Percentiles rank a stretch among this genome's conserved stretches.
phyloP scores from a whole-genome alignment of 176 grass and related monocot species.

The Phoenix roebelenii region DNA sequence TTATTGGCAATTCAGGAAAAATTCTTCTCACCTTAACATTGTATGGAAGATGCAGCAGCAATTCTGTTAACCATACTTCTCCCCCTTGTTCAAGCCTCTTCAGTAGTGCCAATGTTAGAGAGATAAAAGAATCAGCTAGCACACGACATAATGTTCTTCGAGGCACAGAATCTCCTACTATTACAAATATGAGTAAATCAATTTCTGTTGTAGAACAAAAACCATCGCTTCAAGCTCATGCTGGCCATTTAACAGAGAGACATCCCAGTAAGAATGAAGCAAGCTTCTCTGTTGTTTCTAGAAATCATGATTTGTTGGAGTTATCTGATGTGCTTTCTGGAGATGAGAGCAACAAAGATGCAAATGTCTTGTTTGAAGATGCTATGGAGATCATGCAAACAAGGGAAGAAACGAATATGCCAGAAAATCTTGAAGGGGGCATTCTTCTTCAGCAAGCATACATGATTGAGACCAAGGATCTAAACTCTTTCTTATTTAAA shows the following conservation, averaged over 20 bases:
- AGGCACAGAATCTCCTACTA: conserved; percentile 19
- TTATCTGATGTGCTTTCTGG: conserved; percentile 3
- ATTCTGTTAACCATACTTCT: conserved; percentile 14
- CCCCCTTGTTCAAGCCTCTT: conserved; percentile 25
- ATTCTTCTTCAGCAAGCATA: conserved; percentile 54
- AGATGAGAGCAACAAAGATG: conserved; percentile 10
- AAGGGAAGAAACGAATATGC: conserved; percentile 31
- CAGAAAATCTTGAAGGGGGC: conserved; percentile 42
- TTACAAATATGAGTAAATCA: neutral
- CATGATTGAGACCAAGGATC: conserved; percentile 45
- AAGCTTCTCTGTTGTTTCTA: conserved; percentile 16
- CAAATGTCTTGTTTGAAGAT: conserved; percentile 50
- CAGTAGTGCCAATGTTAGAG: conserved; percentile 18
- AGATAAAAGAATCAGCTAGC: conserved; percentile 1
- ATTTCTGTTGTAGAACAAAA: conserved; percentile 5
- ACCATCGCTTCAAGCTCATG: too few species aligned
- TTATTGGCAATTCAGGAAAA: conserved; percentile 34
- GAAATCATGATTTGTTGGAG: conserved; percentile 20
- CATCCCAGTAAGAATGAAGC: conserved; percentile 13
- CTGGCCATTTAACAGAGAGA: neutral
- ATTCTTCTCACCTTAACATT: conserved; percentile 63
- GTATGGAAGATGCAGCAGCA: conserved; percentile 26
- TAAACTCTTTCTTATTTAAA: conserved; percentile 58
- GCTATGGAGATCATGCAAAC: conserved; percentile 53
- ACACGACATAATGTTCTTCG: conserved; percentile 11